Percentiles rank a stretch among this genome's conserved stretches.
These are phyloP conservation scores for Phytopythium vexans DNA, from an alignment of 352 stramenopile genomes.

Conservation along the genomic window DNA sequence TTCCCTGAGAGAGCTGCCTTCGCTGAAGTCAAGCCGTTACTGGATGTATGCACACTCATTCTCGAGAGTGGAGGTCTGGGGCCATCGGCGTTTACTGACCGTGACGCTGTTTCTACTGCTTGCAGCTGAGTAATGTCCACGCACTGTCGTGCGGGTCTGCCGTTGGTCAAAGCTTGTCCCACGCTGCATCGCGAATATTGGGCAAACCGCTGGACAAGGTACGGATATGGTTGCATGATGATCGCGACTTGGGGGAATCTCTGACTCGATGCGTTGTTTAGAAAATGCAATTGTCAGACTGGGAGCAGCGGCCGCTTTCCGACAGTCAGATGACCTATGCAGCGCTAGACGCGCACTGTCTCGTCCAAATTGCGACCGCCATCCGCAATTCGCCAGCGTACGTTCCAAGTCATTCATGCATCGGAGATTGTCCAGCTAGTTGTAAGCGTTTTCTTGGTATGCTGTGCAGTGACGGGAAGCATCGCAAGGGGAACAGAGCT, in stretches of 20 bases:
- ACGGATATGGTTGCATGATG: neutral
- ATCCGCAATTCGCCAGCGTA: neutral
- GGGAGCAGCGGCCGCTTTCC: conserved; percentile 25
- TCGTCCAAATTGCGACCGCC: conserved; percentile 15
- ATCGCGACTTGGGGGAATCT: neutral
- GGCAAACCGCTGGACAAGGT: conserved; percentile 69
- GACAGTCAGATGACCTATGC: conserved; percentile 20
- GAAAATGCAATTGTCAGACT: conserved; percentile 30
- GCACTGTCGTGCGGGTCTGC: conserved; percentile 15
- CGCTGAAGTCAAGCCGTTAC: conserved; percentile 26
- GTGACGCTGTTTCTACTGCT: conserved; percentile 1
- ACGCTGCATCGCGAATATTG: conserved; percentile 30
- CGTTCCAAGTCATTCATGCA: neutral
- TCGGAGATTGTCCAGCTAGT: neutral
- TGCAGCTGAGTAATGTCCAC: conserved; percentile 28
- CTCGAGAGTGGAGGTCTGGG: too few species aligned
- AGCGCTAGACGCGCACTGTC: conserved; percentile 24
- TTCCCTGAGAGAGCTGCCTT: conserved; percentile 56
- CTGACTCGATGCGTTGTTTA: neutral
- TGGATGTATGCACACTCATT: conserved; percentile 28
- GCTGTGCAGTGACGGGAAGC: neutral
- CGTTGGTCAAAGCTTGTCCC: conserved; percentile 40
- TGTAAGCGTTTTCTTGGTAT: neutral
- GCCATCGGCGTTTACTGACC: neutral
- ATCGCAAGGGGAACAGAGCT: too few species aligned